These are phyloP conservation scores for Platanthera zijinensis DNA, from an alignment of 106 monocot genomes.

Conservation along the genomic window DNA sequence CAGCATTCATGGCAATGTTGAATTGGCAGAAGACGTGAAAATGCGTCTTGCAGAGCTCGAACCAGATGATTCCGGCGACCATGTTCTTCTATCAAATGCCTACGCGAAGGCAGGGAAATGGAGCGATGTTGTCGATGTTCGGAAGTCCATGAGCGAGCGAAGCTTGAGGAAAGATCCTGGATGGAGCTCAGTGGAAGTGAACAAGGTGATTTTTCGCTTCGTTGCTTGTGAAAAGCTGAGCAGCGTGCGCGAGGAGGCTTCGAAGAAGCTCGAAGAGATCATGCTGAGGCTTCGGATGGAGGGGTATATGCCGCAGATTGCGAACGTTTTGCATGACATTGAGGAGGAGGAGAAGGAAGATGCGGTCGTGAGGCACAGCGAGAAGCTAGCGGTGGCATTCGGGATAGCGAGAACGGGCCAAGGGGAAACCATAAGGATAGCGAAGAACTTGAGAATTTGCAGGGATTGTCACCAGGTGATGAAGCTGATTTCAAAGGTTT, in stretches of 20 bases:
- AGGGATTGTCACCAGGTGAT: slow-evolving; percentile 58
- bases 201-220: slow-evolving; percentile 29
- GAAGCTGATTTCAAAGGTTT: slow-evolving; percentile 56
- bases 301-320: slow-evolving; percentile 34
- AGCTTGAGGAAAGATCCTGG: slow-evolving; percentile 47
- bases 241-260: slow-evolving; percentile 20
- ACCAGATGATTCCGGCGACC: slow-evolving; percentile 43
- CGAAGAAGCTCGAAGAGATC: slow-evolving; percentile 28
- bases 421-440: slow-evolving; percentile 31
- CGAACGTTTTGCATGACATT: slow-evolving; percentile 51
- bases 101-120: slow-evolving; percentile 47
- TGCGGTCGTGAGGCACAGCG: slow-evolving; percentile 46
- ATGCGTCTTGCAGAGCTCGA: slow-evolving; percentile 39
- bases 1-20: slow-evolving; percentile 50
- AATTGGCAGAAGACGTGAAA: slow-evolving; percentile 42
- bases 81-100: slow-evolving; percentile 49
- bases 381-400: slow-evolving; percentile 60
- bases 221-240: slow-evolving; percentile 22
- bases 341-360: slow-evolving; percentile 58
- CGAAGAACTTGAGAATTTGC: slow-evolving; percentile 60
- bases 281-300: slow-evolving; percentile 30
- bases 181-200: slow-evolving; percentile 63
- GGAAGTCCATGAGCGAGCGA: slow-evolving; percentile 34
- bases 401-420: slow-evolving; percentile 37
- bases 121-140: slow-evolving; percentile 39